Evolutionary conservation across 805 yeast species (phyloP), one percentile per base, ranked within the genome.

Genomic region (Sungouiella blattae): DNA sequence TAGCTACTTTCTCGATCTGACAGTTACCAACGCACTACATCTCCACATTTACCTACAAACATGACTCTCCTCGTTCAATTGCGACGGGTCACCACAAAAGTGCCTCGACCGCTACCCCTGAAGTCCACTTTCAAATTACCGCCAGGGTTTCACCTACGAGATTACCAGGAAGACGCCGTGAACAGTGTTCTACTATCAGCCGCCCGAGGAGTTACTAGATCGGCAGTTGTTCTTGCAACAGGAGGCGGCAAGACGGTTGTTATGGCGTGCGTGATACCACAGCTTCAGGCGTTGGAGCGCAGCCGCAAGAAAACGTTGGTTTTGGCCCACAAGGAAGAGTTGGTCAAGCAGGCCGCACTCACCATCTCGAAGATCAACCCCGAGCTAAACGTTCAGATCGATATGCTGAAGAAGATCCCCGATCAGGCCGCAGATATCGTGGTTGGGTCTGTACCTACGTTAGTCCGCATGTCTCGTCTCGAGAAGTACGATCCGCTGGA

Each of bases 161-260:
- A 58, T 32, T 89, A 89, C 54, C 97, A 89, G 53, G 58, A 69
- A 18, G 80, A 82, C 28, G 89, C 95, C 33, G 73, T 88, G 2
- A 53, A 71, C 1, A 55, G 68, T 0, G 78, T 89, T 22, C 46
- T 78, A 1, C 46, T 57, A 0, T 71, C 86, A 0, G 53, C 83
- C 2, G 49, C 58, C 0, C 20, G 46, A 2, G 80, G 81, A 1
- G 47, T 58, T 2, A 58, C 69, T 13, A 65, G 93, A 31, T 74
- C 87, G 0, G 96, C 91, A 0, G 88, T 87, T 2, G 83, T 87
- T 18, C 57, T 89, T 25, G 95, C 96, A 11, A 91, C 98, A 0
- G 98, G 98, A 0, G 93, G 95, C 9, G 98, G 98, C 4, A 89
- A 89, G 50, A 89, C 97, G 0, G 87, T 87, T 9, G 78, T 86